These are phyloP conservation scores for Phoma sp. DNA, from an alignment of 2,329 filamentous ascomycete species.

Conservation along the genomic window DNA sequence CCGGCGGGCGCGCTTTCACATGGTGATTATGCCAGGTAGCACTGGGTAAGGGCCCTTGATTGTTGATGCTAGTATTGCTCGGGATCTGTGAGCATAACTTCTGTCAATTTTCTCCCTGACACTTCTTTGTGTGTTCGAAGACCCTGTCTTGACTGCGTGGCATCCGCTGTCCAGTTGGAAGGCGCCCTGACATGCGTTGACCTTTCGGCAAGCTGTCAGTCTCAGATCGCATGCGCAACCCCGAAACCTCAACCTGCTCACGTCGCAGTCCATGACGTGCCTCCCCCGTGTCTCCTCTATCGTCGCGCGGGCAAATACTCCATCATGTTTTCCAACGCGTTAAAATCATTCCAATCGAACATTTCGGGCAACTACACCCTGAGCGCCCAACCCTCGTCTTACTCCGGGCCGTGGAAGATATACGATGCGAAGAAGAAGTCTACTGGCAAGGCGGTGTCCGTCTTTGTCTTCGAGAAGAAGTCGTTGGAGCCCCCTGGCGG, in stretches of 20 bases:
- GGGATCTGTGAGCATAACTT: not conserved
- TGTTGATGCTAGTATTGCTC: not conserved
- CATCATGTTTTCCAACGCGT: conserved; percentile 83
- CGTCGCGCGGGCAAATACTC: conserved; percentile 34
- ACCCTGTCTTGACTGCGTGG: not conserved
- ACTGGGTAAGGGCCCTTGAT: conserved; percentile 4
- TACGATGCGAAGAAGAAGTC: conserved; percentile 97
- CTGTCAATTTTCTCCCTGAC: not conserved
- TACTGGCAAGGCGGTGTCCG: conserved; percentile 83
- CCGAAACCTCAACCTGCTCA: conserved; percentile 19
- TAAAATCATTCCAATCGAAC: conserved; percentile 94
- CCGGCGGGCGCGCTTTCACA: conserved; percentile 8
- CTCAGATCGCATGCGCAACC: conserved; percentile 24
- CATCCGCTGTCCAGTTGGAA: conserved; percentile 4
- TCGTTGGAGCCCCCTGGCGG: conserved; percentile 73
- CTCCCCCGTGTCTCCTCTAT: conserved; percentile 22
- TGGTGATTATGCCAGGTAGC: conserved; percentile 6
- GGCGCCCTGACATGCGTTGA: conserved; percentile 25
- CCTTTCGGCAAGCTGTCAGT: conserved; percentile 26
- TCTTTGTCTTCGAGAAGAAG: conserved; percentile 95
- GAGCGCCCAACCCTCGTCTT: conserved; percentile 74
- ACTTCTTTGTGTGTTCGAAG: not conserved
- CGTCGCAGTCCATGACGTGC: conserved; percentile 39
- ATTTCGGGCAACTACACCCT: conserved; percentile 92
- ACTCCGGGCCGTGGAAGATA: conserved; percentile 94